These are phyloP conservation scores for Calocybe indica DNA, from an alignment of 768 basidiomycete genomes.

Conservation along the genomic window DNA sequence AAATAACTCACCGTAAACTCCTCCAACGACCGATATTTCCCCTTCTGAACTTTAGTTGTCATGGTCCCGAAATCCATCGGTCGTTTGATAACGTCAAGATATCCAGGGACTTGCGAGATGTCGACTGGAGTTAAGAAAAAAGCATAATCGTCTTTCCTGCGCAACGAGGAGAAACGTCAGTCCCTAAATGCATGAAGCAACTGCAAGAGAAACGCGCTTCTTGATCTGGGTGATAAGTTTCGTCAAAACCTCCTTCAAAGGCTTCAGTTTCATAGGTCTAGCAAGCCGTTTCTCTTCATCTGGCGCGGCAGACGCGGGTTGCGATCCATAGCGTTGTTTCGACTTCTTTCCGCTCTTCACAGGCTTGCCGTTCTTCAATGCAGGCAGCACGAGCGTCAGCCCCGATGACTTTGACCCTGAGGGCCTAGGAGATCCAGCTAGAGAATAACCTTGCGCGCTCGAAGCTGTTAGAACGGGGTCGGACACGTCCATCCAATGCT, in stretches of 20 bases:
- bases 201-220: slow-evolving; percentile 41
- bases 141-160: slow-evolving; percentile 81
- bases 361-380: slow-evolving; percentile 57
- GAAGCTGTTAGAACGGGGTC: slow-evolving; percentile 10
- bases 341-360: slow-evolving; percentile 46
- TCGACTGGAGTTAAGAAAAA: slow-evolving; percentile 75
- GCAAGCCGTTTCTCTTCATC: slow-evolving; percentile 34
- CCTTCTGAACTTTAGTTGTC: slow-evolving; percentile 66
- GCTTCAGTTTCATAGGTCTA: slow-evolving; percentile 69
- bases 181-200: neutral
- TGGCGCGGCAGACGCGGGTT: slow-evolving; percentile 19
- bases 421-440: slow-evolving; percentile 13
- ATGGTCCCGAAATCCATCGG: slow-evolving; percentile 96
- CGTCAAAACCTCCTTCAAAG: slow-evolving; percentile 67
- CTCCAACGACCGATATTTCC: slow-evolving; percentile 74
- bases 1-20: slow-evolving; percentile 61
- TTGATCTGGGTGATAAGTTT: slow-evolving; percentile 69
- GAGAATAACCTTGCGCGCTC: slow-evolving; percentile 7
- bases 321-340: slow-evolving; percentile 23
- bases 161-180: slow-evolving; percentile 7
- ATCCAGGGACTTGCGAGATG: slow-evolving; percentile 50
- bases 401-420: slow-evolving; percentile 35
- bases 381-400: slow-evolving; percentile 60
- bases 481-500: slow-evolving; percentile 15
- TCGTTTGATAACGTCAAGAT: slow-evolving; percentile 62